Percentiles rank a stretch among this genome's conserved stretches.
phyloP scores from a whole-genome alignment of 2,329 filamentous ascomycete genomes.

The Hymenotorrendiella dingleyae region DNA sequence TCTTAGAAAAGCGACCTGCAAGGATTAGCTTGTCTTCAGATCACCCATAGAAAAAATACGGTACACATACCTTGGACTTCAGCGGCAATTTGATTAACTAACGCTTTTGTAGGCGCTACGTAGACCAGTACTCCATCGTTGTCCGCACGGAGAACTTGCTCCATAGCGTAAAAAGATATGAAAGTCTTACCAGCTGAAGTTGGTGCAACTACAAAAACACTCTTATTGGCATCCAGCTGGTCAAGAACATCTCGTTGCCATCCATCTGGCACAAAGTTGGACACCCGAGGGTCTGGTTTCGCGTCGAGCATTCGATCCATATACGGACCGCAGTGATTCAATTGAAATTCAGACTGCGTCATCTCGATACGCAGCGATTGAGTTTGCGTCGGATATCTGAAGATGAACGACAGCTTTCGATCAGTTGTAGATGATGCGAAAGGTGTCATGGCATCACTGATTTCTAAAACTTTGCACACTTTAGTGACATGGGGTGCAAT shows the following conservation, averaged over 20 bases:
- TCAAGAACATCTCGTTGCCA: slow-evolving; percentile 74
- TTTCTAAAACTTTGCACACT: slow-evolving; percentile 29
- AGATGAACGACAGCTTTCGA: slow-evolving; percentile 40
- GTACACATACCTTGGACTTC: slow-evolving; percentile 56
- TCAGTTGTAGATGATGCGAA: slow-evolving; percentile 24
- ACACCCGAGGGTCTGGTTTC: slow-evolving; percentile 58
- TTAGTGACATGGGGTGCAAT: slow-evolving; percentile 33
- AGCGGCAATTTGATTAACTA: slow-evolving; percentile 79
- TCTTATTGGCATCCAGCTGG: slow-evolving; percentile 63
- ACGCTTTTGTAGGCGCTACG: slow-evolving; percentile 73
- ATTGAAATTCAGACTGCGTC: slow-evolving; percentile 54
- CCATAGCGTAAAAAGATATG: slow-evolving; percentile 81
- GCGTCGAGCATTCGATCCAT: slow-evolving; percentile 71
- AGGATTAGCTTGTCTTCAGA: slow-evolving; percentile 5
- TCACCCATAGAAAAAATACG: too few species aligned
- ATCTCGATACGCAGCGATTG: slow-evolving; percentile 29
- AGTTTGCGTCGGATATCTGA: slow-evolving; percentile 33
- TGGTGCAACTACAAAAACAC: slow-evolving; percentile 69
- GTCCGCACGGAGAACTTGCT: slow-evolving; percentile 61
- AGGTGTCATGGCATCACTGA: slow-evolving; percentile 28
- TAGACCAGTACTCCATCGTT: slow-evolving; percentile 71
- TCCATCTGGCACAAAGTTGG: slow-evolving; percentile 63
- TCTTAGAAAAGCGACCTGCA: slow-evolving; percentile 57
- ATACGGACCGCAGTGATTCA: slow-evolving; percentile 64
- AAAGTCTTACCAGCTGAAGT: slow-evolving; percentile 80